Base-by-base conservation (phyloP, 73 alveolate genomes). In the Blepharisma japonicum region DNA sequence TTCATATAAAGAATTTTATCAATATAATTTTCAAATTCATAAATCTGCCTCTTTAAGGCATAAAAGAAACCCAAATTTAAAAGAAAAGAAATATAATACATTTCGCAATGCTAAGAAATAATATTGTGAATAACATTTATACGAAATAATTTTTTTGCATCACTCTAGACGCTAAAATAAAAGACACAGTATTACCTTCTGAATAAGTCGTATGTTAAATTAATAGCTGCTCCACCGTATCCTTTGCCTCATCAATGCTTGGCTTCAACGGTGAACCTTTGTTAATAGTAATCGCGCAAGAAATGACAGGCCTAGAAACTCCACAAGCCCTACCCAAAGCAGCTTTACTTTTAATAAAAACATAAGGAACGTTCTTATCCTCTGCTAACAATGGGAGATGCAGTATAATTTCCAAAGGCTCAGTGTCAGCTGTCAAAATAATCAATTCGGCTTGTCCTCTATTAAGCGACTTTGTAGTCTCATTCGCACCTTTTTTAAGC, bases 271-370 rank as follows among this genome's bases (percentile, higher is more conserved):
- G 74, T 61, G 74, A 61, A 18, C 27, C 4, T 4, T 20, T 61
- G 18, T n/a, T 39, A 61, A 39, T 9, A 61, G 14, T 84, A 79
- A 71, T 42, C 42, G 89, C 87, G n/a, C 84, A 81, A 42, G 98
- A 95, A 14, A 92, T 92, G 67, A 93, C 97, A 45, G 97, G 97
- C 82, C 99, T 92, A 9, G 97, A 90, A 49, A 97, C 99, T 0
- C 99, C 99, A 55, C 99, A 96, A 5, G 99, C 99, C 77, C 99
- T 94, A 18, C 99, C 99, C 79, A 97, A 84, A 79, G 94, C 95
- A 81, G 96, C 94, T 89, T 97, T 94, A 38, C 97, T 91, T 82
- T 92, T 93, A 56, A 98, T 99, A 86, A 93, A 98, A 79, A 97
- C 98, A 89, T 96, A 96, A 25, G 99, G 98, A 45, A 96, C 99